Conservation (phyloP, 345 rosid genomes). For the Pugionium dolabratum region DNA sequence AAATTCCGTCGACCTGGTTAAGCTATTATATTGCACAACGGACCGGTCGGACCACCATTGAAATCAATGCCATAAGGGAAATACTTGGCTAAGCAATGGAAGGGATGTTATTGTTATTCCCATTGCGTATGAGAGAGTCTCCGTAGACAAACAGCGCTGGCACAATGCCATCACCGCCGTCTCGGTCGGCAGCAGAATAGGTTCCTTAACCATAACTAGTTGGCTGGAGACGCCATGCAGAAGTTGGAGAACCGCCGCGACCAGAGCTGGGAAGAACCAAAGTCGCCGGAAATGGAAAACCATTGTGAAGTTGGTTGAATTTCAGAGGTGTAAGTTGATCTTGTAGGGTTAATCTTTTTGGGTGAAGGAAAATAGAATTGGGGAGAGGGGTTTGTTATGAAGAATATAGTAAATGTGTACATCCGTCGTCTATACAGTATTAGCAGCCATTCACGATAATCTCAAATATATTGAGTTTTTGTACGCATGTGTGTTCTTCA, state of each 20-base stretch:
- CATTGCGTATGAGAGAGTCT: conserved; percentile 90
- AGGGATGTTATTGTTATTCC: conserved; percentile 83
- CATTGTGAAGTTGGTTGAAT: conserved; percentile 22
- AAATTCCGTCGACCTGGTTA: too few species aligned
- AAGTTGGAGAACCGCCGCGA: background rate
- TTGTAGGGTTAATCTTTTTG: too few species aligned
- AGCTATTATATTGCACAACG: too few species aligned
- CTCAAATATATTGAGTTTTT: too few species aligned
- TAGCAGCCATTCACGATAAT: too few species aligned
- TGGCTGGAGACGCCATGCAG: conserved; percentile 27
- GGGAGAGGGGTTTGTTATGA: too few species aligned
- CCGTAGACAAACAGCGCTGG: conserved; percentile 95
- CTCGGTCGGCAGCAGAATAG: conserved; percentile 22
- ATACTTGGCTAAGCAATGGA: conserved; percentile 91
- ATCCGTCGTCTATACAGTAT: too few species aligned
- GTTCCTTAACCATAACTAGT: conserved; percentile 32
- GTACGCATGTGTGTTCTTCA: too few species aligned
- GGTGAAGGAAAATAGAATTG: too few species aligned
- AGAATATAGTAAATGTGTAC: too few species aligned
- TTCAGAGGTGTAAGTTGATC: conserved; percentile 1
- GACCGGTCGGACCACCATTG: conserved; percentile 52
- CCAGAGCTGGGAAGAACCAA: conserved; percentile 3
- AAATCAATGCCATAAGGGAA: conserved; percentile 96
- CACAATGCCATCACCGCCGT: conserved; percentile 44
- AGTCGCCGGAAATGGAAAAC: conserved; percentile 26